Conservation (phyloP, 75 land plant species). For the Isoetes taiwanensis region DNA sequence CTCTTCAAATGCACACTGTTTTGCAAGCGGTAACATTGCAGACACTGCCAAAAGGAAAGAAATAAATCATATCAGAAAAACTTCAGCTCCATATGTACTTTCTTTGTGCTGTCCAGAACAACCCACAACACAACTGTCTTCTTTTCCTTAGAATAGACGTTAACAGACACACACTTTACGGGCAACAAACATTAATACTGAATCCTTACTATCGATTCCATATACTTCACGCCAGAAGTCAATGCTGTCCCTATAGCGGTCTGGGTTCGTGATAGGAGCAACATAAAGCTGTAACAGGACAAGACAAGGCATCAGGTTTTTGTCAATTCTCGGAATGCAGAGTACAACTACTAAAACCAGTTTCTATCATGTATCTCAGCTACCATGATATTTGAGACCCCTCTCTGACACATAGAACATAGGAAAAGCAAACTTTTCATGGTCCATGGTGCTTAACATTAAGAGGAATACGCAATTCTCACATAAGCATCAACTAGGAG, state of each 20-base stretch:
- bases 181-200: not conserved
- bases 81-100: too few relatives aligned
- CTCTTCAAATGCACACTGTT: constrained; percentile 95
- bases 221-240: constrained; percentile 94
- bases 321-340: not conserved
- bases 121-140: too few relatives aligned
- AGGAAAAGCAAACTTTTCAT: too few relatives aligned
- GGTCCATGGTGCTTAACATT: too few relatives aligned
- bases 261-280: constrained; percentile 86
- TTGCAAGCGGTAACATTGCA: constrained; percentile 84
- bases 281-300: constrained; percentile 54
- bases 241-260: constrained; percentile 75
- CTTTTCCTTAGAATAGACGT: not conserved
- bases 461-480: too few relatives aligned
- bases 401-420: not conserved
- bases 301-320: not conserved
- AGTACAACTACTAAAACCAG: not conserved
- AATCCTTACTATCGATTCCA: constrained; percentile 82
- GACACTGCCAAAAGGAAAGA: constrained; percentile 53
- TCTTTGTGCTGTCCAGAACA: too few relatives aligned
- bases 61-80: too few relatives aligned
- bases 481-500: not conserved
- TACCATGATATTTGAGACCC: not conserved
- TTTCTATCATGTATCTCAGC: not conserved
- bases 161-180: not conserved